Conservation (phyloP, 495 filamentous ascomycete species). For the Emericellopsis terricola region DNA sequence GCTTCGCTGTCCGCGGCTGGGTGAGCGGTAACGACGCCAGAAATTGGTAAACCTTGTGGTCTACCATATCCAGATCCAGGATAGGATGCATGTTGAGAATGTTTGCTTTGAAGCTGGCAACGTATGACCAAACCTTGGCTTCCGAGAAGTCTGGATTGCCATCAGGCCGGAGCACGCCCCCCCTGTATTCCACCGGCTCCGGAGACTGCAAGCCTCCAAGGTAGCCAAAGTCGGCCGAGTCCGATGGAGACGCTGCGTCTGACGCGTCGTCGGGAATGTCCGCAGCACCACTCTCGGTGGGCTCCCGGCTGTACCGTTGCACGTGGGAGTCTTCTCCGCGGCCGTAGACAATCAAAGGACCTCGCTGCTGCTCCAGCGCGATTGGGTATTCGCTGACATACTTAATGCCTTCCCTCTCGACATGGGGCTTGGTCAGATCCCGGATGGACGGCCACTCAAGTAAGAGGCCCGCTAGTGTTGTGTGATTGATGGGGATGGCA, state of each 20-base stretch:
- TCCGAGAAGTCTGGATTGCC: conserved; percentile 47
- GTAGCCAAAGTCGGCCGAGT: conserved; percentile 28
- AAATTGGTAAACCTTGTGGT: conserved; percentile 31
- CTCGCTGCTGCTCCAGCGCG: conserved; percentile 55
- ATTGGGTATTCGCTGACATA: conserved; percentile 51
- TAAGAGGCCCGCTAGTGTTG: conserved; percentile 61
- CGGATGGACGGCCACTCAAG: conserved; percentile 53
- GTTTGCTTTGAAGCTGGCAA: conserved; percentile 54
- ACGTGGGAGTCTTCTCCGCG: conserved; percentile 53
- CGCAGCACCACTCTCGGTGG: conserved; percentile 7
- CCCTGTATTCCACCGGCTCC: conserved; percentile 12
- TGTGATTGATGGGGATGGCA: conserved; percentile 62
- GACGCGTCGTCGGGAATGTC: conserved; percentile 20
- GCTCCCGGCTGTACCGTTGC: conserved; percentile 8
- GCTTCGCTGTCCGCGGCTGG: conserved; percentile 1
- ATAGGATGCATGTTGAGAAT: conserved; percentile 88
- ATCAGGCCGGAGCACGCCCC: conserved; percentile 35
- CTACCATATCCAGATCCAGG: conserved; percentile 32
- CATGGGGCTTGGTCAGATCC: conserved; percentile 26
- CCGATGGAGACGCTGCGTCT: conserved; percentile 29
- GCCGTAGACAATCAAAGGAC: conserved; percentile 58
- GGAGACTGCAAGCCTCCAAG: conserved; percentile 27
- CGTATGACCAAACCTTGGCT: conserved; percentile 41
- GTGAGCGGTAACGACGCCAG: conserved; percentile 18
- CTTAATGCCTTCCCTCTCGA: conserved; percentile 29